phyloP scores from a whole-genome alignment of 2,329 filamentous ascomycete species.

The Aspergillus brunneoviolaceus region DNA sequence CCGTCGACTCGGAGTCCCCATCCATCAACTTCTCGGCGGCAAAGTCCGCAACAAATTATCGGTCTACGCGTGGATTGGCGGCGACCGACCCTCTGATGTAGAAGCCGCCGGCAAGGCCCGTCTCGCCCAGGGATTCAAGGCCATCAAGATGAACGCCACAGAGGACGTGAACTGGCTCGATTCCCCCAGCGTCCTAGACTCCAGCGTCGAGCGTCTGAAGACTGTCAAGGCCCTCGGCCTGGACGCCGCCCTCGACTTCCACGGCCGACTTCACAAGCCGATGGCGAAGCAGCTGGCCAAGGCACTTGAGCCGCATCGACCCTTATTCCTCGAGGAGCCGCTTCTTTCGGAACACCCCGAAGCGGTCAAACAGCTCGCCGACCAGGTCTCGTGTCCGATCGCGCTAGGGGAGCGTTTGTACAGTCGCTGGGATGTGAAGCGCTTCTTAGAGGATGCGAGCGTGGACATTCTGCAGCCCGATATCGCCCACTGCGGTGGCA shows the following conservation, averaged over 20 bases:
- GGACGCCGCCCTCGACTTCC: slow-evolving; percentile 74
- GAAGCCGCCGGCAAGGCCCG: slow-evolving; percentile 56
- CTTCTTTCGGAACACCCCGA: slow-evolving; percentile 68
- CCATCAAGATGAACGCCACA: slow-evolving; percentile 76
- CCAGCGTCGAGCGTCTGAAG: slow-evolving; percentile 66
- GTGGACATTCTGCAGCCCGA: slow-evolving; percentile 75
- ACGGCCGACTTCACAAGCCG: slow-evolving; percentile 73
- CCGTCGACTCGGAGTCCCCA: slow-evolving; percentile 62
- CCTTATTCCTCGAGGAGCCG: slow-evolving; percentile 76
- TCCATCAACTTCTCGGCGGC: slow-evolving; percentile 72
- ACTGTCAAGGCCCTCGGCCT: slow-evolving; percentile 68
- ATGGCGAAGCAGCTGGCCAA: slow-evolving; percentile 76
- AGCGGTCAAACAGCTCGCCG: slow-evolving; percentile 61
- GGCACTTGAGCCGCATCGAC: slow-evolving; percentile 64
- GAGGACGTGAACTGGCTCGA: slow-evolving; percentile 76
- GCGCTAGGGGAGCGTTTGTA: slow-evolving; percentile 72
- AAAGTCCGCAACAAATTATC: slow-evolving; percentile 68
- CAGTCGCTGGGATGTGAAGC: slow-evolving; percentile 70
- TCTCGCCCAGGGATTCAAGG: slow-evolving; percentile 41
- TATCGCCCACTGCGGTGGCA: slow-evolving; percentile 69
- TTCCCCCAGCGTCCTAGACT: slow-evolving; percentile 63
- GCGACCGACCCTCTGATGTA: slow-evolving; percentile 68
- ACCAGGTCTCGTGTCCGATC: slow-evolving; percentile 62
- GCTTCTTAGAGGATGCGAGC: slow-evolving; percentile 66
- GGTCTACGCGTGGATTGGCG: slow-evolving; percentile 78